A percentile compares a stretch with the other conserved stretches of the same genome.
phyloP scores from a whole-genome alignment of 2,329 filamentous ascomycete genomes.

The Aureobasidium uvarum region DNA sequence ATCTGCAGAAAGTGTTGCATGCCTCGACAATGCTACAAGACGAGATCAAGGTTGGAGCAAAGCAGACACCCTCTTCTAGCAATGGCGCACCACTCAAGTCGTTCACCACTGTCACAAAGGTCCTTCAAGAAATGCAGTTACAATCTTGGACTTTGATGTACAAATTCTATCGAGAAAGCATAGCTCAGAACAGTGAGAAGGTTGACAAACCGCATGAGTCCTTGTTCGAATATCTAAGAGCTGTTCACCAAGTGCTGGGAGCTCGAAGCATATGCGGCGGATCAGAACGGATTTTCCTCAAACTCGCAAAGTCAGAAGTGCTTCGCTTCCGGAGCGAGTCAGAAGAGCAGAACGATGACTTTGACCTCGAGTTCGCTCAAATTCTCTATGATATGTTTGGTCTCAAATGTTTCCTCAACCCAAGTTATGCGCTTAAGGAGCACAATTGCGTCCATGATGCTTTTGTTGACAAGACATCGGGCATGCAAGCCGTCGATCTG shows the following conservation, averaged over 20 bases:
- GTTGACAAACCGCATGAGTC: constrained; percentile 67
- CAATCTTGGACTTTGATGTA: constrained; percentile 88
- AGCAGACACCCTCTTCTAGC: constrained; percentile 58
- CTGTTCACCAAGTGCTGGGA: constrained; percentile 80
- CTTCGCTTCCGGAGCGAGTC: constrained; percentile 56
- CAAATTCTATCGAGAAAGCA: constrained; percentile 70
- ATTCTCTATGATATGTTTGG: constrained; percentile 81
- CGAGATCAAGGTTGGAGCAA: constrained; percentile 74
- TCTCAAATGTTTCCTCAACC: constrained; percentile 58
- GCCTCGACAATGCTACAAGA: constrained; percentile 81
- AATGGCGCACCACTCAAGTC: constrained; percentile 41
- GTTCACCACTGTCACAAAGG: constrained; percentile 32
- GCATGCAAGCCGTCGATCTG: constrained; percentile 77
- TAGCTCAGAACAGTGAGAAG: constrained; percentile 62
- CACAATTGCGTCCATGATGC: constrained; percentile 73
- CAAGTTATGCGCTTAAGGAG: constrained; percentile 52
- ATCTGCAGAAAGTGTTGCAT: constrained; percentile 72
- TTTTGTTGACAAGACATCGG: constrained; percentile 74
- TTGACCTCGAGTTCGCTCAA: constrained; percentile 83
- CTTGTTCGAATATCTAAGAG: constrained; percentile 73
- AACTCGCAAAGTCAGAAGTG: constrained; percentile 83
- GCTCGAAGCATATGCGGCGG: constrained; percentile 80
- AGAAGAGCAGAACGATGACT: constrained; percentile 67
- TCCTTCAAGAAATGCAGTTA: constrained; percentile 82
- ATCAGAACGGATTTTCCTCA: constrained; percentile 83